Base-by-base conservation (phyloP, 2,329 filamentous ascomycete genomes). In the Fusarium xylarioides region DNA sequence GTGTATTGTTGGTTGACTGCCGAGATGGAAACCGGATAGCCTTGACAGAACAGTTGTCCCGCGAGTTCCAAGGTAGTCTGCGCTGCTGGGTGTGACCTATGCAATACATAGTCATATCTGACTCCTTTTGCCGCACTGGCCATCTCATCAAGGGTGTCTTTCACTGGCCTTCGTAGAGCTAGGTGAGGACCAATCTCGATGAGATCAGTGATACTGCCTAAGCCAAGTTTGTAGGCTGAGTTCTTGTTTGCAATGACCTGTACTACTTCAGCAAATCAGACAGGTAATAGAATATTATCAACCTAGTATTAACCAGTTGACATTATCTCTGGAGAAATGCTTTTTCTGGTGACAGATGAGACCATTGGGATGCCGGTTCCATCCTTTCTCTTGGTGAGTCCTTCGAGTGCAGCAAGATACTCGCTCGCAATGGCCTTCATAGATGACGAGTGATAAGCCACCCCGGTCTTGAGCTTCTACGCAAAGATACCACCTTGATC, bases 391-490 rank as follows among this genome's bases (percentile, higher is more conserved):
- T 21, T 7, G 21, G 3, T 10, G 7, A 73, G 49, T 4, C 53
- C 19, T 16, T 43, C 62, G 5, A 78, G 63, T 2, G 79, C 77
- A 4, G 77, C 76, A 7, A 81, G 73, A 63, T 87, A 87, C 11
- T 84, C 81, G 11, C 83, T 81, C 4, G 85, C 83, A 3, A 87
- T 80, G 6, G 81, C 76, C 35, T 83, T 81, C 85, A 88, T 87
- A 55, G 85, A 83, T 44, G 82, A 81, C 0, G 86, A 88, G 71
- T 88, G 86, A 42, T 88, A 88, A 1, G 86, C 86, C 2, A 83
- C 83, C 14, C 85, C 83, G 7, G 87, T 83, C 26, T 82, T 81
- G 2, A 87, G 80, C 5, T 82, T 82, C 32, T 82, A 80, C 30
- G 83, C 82, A 71, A 87, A 87, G 2, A 85, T 70, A 11, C 81